A percentile compares a stretch with the other conserved stretches of the same genome.
These are phyloP conservation scores for Fusarium sp. DNA, from an alignment of 2,329 filamentous ascomycete species.

Conservation along the genomic window DNA sequence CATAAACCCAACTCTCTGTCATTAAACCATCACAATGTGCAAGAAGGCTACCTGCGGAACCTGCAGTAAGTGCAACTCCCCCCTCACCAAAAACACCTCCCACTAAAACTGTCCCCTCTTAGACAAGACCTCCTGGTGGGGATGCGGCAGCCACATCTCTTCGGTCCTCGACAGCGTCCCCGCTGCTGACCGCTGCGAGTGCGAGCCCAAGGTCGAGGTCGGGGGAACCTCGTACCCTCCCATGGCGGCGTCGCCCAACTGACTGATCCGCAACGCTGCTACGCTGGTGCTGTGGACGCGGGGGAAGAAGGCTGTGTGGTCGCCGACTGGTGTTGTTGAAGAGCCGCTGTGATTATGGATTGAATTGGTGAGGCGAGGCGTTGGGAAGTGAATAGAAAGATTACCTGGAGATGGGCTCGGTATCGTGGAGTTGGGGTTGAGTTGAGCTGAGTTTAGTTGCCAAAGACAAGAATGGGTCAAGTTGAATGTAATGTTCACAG, in stretches of 20 bases:
- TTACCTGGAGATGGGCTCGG: neutral
- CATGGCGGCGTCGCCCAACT: conserved; percentile 62
- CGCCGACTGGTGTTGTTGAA: conserved; percentile 47
- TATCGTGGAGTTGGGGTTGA: neutral
- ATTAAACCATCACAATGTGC: conserved; percentile 64
- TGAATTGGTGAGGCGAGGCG: neutral
- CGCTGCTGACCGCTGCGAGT: conserved; percentile 71
- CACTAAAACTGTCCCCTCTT: neutral
- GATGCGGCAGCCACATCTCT: conserved; percentile 72
- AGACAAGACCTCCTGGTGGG: conserved; percentile 66
- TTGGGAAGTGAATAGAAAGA: conserved; percentile 5
- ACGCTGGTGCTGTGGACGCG: conserved; percentile 45
- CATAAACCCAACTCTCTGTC: neutral
- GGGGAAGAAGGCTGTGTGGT: conserved; percentile 47
- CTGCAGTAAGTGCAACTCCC: conserved; percentile 65
- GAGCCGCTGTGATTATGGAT: conserved; percentile 35
- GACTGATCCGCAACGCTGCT: conserved; percentile 50
- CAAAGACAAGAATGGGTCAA: neutral
- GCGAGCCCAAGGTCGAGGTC: conserved; percentile 71
- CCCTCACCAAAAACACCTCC: neutral
- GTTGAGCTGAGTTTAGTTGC: neutral
- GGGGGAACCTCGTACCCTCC: conserved; percentile 74
- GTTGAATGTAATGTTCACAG: neutral
- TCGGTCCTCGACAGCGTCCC: conserved; percentile 72
- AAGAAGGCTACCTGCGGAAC: conserved; percentile 71